A percentile compares a stretch with the other conserved stretches of the same genome.
These are phyloP conservation scores for Alternaria brassicae DNA, from an alignment of 2,329 filamentous ascomycete species.

Conservation along the genomic window DNA sequence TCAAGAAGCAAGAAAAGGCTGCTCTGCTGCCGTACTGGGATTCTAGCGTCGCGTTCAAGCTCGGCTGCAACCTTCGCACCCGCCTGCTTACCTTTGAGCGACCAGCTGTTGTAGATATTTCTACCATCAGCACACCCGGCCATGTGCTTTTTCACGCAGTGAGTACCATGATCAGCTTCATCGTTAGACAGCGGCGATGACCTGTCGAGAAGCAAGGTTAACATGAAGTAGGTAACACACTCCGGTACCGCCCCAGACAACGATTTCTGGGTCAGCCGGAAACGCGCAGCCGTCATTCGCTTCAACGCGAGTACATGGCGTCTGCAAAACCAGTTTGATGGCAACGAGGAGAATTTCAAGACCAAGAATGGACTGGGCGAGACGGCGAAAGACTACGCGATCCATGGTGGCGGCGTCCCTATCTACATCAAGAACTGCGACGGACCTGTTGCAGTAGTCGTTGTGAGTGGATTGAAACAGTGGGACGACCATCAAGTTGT, in stretches of 20 bases:
- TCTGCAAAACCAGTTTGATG: slow-evolving; percentile 70
- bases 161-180: background rate
- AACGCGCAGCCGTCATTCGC: slow-evolving; percentile 74
- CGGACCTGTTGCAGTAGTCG: slow-evolving; percentile 74
- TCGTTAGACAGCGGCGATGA: background rate
- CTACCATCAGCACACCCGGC: slow-evolving; percentile 58
- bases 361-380: slow-evolving; percentile 66
- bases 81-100: slow-evolving; percentile 62
- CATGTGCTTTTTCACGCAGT: slow-evolving; percentile 74
- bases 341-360: slow-evolving; percentile 68
- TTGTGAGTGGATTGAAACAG: slow-evolving; percentile 80
- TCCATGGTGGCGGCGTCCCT: slow-evolving; percentile 78
- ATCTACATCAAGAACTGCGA: slow-evolving; percentile 74
- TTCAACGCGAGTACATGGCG: slow-evolving; percentile 74
- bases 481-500: slow-evolving; percentile 80
- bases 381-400: slow-evolving; percentile 69
- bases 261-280: slow-evolving; percentile 68
- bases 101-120: slow-evolving; percentile 69
- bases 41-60: slow-evolving; percentile 65
- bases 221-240: slow-evolving; percentile 55
- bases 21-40: slow-evolving; percentile 62
- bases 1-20: slow-evolving; percentile 50
- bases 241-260: slow-evolving; percentile 73
- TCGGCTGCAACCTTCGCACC: slow-evolving; percentile 68
- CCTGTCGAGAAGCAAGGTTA: fast-evolving